Conservation (phyloP, 2,329 filamentous ascomycete genomes). For the Microsporum audouinii region DNA sequence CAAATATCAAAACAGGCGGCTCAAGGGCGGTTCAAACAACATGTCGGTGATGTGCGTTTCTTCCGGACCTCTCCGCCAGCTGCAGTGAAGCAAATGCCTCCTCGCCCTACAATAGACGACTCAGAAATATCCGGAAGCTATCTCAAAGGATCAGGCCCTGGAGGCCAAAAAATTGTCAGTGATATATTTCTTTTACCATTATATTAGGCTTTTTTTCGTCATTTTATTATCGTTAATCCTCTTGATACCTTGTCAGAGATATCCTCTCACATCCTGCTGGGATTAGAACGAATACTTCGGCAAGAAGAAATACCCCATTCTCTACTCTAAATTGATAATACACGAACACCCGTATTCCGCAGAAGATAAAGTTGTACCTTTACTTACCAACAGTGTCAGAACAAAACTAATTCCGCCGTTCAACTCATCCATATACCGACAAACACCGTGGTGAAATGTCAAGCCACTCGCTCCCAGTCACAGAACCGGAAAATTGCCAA, state of each 20-base stretch:
- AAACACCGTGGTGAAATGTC: constrained; percentile 85
- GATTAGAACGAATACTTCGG: too few species aligned
- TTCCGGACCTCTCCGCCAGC: constrained; percentile 19
- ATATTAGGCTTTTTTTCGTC: not conserved
- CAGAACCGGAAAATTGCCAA: constrained; percentile 84
- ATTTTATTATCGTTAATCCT: not conserved
- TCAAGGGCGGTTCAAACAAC: not conserved
- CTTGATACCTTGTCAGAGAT: not conserved
- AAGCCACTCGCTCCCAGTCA: constrained; percentile 73
- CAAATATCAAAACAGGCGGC: not conserved
- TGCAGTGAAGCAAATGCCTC: constrained; percentile 54
- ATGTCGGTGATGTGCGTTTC: constrained; percentile 1
- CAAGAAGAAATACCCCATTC: too few species aligned
- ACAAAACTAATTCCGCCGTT: constrained; percentile 93
- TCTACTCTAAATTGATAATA: too few species aligned
- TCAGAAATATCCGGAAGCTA: constrained; percentile 72
- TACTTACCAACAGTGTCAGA: constrained; percentile 36
- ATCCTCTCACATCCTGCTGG: not conserved
- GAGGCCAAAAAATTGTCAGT: constrained; percentile 83
- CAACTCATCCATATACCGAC: constrained; percentile 85
- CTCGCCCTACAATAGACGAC: constrained; percentile 64
- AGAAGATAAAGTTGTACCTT: too few species aligned
- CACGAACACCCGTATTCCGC: too few species aligned
- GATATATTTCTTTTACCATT: constrained; percentile 1
- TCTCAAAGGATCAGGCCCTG: constrained; percentile 82